Conservation (phyloP, 148 eudicot genomes). For the Rhododendron ferrugineum region DNA sequence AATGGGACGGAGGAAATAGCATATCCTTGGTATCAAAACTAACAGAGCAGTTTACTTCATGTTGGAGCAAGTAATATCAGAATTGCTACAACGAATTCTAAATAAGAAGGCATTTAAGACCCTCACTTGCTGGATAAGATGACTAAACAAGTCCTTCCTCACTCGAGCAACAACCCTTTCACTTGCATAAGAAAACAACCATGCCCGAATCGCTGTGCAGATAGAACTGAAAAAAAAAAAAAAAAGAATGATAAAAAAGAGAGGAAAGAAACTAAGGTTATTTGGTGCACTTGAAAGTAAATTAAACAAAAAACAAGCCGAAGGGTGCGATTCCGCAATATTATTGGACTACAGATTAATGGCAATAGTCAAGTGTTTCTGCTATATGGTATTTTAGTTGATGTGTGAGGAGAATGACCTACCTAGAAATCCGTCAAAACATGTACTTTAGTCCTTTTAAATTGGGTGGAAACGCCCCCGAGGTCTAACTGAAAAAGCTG, state of each 20-base stretch:
- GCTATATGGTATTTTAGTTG: too few relatives aligned
- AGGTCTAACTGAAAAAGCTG: not conserved
- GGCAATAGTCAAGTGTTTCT: too few relatives aligned
- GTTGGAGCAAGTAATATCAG: not conserved
- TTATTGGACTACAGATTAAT: too few relatives aligned
- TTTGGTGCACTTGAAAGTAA: not conserved
- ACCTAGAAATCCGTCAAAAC: too few relatives aligned
- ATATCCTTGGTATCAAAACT: not conserved
- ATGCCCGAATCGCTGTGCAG: conserved; percentile 68
- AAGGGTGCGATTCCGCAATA: too few relatives aligned
- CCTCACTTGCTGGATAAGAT: conserved; percentile 67
- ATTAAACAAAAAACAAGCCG: not conserved
- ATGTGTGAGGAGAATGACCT: too few relatives aligned
- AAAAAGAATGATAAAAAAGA: not conserved
- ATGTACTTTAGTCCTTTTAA: too few relatives aligned
- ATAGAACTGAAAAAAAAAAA: conserved; percentile 46
- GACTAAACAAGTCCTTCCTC: conserved; percentile 66
- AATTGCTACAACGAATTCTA: not conserved
- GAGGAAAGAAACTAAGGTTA: not conserved
- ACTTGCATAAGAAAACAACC: conserved; percentile 77
- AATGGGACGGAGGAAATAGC: not conserved
- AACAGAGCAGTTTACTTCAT: not conserved
- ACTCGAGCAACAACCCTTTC: conserved; percentile 88
- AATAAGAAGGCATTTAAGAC: conserved; percentile 1
- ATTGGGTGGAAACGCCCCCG: too few relatives aligned